Base-by-base conservation (phyloP, 345 rosid genomes). In the Draba incana region DNA sequence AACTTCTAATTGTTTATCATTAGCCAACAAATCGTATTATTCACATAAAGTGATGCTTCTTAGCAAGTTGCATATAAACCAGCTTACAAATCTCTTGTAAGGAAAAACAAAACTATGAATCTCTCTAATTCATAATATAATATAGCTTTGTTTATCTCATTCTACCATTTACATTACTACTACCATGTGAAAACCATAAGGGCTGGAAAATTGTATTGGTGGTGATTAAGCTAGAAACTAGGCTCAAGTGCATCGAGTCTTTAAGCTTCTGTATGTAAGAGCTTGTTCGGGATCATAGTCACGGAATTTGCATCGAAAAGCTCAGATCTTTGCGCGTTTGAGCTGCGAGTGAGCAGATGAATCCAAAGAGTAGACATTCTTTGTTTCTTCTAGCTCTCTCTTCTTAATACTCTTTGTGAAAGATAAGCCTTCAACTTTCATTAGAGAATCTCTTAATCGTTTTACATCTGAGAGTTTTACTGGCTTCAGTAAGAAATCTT, bases 401-500 rank as follows among this genome's bases (percentile, higher is more conserved):
- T 89, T 87, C 70, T 77, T 75, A 35, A 49, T 9, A 15, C 75
- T 45, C 66, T 77, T 54, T 20, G 56, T 77, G 78, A 56, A 37
- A 72, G 43, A 64, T 63, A 53, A 33, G 13, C 68, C 73, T 50
- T 50, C 62, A 35, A 61, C 88, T 68, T 64, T 81, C 52, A 81
- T 78, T 25, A 92, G 24, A 77, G 71, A 84, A 27, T 85, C 84
- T 71, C 76, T 89, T 61, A 92, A 37, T 48, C 95, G 75, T 79
- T 57, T 74, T 8, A 92, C 91, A 39, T 92, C 96, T 0, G 91
- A 70, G 42, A 85, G 80, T 68, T 84, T 84, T 10, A 92, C 92
- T 0, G 98, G 96, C 72, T 92, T 89, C 13, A 90, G 58, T 20
- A 92, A 49, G 75, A 80, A 92, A 31, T 88, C 95, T 78, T 92